Percentiles rank a stretch among this genome's conserved stretches.
These are phyloP conservation scores for Lathyrus sativus DNA, from an alignment of 306 rosid genomes.

Conservation along the genomic window DNA sequence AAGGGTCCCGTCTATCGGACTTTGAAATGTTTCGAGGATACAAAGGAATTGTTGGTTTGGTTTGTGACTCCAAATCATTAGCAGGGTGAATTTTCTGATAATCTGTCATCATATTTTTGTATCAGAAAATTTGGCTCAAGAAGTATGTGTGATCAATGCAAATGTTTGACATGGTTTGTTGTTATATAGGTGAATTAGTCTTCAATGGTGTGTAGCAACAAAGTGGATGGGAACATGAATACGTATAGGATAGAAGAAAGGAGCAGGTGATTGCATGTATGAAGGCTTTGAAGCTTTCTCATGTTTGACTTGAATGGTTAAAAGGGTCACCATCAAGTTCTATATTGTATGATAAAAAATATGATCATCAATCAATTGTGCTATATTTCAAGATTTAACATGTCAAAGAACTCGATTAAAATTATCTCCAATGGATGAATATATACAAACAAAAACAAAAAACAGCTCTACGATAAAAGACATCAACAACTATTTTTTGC, in stretches of 20 bases:
- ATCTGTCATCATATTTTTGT: conserved; percentile 39
- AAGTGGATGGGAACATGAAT: conserved; percentile 32
- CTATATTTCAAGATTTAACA: neutral
- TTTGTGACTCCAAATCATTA: conserved; percentile 63
- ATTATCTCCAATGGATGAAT: too few species aligned
- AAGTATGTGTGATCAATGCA: conserved; percentile 14
- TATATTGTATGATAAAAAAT: conserved; percentile 10
- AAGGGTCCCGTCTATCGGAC: conserved; percentile 48
- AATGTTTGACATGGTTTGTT: conserved; percentile 5
- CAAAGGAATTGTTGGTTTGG: conserved; percentile 58
- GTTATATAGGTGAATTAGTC: conserved; percentile 13
- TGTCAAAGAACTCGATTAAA: too few species aligned
- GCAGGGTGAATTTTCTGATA: conserved; percentile 60
- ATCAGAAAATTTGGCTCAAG: neutral
- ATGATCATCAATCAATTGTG: conserved; percentile 24
- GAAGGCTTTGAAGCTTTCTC: conserved; percentile 36
- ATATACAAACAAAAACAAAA: too few species aligned
- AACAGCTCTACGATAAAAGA: too few species aligned
- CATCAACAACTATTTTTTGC: too few species aligned
- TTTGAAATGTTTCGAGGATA: conserved; percentile 42
- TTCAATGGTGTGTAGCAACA: neutral
- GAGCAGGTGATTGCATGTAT: conserved; percentile 20
- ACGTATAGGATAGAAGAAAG: conserved; percentile 19
- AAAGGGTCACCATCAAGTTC: conserved; percentile 32
- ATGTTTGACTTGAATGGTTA: conserved; percentile 45